Evolutionary conservation across 768 basidiomycete genomes (phyloP).

Genomic region (Serpula lacrymans): DNA sequence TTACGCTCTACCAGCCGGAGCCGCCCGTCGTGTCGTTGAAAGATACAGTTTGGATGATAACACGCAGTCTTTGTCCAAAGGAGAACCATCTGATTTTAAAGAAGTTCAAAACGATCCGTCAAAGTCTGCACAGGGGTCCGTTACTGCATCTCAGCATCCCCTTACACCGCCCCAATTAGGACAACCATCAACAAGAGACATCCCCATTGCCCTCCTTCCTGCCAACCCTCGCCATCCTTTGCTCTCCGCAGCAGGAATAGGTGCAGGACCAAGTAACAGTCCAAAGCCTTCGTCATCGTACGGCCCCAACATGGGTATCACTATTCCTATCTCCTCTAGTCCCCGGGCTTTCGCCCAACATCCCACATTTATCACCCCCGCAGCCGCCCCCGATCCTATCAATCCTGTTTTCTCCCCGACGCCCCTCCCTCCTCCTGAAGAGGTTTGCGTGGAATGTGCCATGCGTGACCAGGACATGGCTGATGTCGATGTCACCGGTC

Average conservation of each 20-base stretch:
- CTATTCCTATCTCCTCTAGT: constrained; percentile 62
- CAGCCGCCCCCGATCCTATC: constrained; percentile 47
- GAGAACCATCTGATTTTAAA: constrained; percentile 15
- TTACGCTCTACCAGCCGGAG: constrained; percentile 42
- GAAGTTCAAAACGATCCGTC: constrained; percentile 23
- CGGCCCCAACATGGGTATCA: constrained; percentile 33
- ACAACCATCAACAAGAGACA: constrained; percentile 15
- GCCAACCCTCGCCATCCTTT: constrained; percentile 46
- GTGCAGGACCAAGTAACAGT: constrained; percentile 32
- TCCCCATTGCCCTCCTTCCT: constrained; percentile 34
- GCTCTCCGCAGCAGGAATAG: constrained; percentile 35
- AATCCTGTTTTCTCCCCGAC: constrained; percentile 61
- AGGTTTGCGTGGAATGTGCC: constrained; percentile 94
- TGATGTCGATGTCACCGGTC: constrained; percentile 84
- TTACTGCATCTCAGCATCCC: constrained; percentile 15
- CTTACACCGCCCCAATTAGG: constrained; percentile 14
- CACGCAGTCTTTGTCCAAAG: constrained; percentile 15
- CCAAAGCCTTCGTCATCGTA: constrained; percentile 58
- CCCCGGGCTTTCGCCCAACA: constrained; percentile 70
- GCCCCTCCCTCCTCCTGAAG: constrained; percentile 57
- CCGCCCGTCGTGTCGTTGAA: constrained; percentile 46
- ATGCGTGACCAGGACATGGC: constrained; percentile 99
- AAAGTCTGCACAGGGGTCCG: constrained; percentile 28
- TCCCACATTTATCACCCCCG: constrained; percentile 70
- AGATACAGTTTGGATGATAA: constrained; percentile 51